Conservation (phyloP, 306 rosid species). For the Psophocarpus tetragonolobus region DNA sequence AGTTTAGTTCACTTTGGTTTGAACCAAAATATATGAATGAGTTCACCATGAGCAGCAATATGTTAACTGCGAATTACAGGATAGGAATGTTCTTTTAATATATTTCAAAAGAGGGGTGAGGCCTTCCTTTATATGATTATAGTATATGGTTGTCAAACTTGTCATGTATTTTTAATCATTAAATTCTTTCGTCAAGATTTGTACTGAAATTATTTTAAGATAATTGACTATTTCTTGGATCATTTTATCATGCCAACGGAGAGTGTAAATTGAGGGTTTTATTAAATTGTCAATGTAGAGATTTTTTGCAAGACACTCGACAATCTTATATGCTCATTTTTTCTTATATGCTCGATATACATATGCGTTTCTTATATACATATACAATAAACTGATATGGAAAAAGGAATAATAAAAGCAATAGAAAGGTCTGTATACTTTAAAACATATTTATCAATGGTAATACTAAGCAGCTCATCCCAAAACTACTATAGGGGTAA, state of each 20-base stretch:
- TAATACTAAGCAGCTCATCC: too few species aligned
- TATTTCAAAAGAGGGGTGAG: background rate
- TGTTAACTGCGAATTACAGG: background rate
- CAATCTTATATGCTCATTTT: background rate
- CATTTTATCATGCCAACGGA: background rate
- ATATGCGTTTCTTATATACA: too few species aligned
- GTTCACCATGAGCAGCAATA: background rate
- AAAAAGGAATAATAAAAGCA: too few species aligned
- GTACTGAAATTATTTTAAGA: background rate
- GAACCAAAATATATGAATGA: background rate
- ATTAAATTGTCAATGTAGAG: background rate
- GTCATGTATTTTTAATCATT: background rate
- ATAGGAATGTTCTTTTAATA: conserved; percentile 19
- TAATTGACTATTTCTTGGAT: background rate
- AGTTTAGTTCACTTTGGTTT: background rate
- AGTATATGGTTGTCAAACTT: background rate
- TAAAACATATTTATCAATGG: too few species aligned
- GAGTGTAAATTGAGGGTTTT: background rate
- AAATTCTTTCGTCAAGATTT: background rate
- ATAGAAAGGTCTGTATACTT: too few species aligned
- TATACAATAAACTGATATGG: too few species aligned
- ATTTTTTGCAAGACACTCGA: background rate
- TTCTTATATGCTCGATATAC: background rate
- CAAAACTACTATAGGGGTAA: too few species aligned
- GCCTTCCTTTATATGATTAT: background rate